Percentiles rank a stretch among this genome's conserved stretches.
Evolutionary conservation across 257 asterid species (phyloP).

Genomic region (Capsicum chinense): DNA sequence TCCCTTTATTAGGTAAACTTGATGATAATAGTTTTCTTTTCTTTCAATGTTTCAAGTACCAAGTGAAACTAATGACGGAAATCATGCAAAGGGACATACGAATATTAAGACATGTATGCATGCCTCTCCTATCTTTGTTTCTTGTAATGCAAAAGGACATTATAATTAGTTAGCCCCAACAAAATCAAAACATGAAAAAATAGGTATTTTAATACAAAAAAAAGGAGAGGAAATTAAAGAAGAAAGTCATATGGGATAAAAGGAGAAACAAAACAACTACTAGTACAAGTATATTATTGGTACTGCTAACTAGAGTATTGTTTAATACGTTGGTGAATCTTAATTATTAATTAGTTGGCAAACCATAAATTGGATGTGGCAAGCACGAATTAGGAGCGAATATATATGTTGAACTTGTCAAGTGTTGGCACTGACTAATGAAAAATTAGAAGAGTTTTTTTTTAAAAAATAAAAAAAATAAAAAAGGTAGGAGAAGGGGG

Average conservation of each 20-base stretch:
- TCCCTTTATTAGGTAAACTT: background rate
- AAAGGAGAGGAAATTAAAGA: background rate
- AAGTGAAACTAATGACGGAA: background rate
- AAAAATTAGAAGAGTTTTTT: too few species aligned
- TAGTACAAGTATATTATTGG: background rate
- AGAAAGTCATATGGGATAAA: too few species aligned
- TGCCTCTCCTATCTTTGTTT: too few species aligned
- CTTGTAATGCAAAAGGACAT: background rate
- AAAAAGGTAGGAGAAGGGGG: too few species aligned
- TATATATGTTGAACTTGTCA: background rate
- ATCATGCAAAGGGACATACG: background rate
- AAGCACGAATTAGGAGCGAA: background rate
- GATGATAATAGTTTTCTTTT: background rate
- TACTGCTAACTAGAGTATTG: too few species aligned
- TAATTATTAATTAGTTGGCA: conserved; percentile 1
- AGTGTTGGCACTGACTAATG: too few species aligned
- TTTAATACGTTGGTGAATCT: conserved; percentile 25
- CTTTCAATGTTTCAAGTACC: background rate
- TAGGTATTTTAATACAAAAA: background rate
- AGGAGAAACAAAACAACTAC: background rate
- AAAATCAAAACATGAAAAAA: background rate
- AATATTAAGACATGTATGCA: too few species aligned
- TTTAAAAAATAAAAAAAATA: too few species aligned
- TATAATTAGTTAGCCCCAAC: conserved; percentile 10
- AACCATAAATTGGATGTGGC: conserved; percentile 19